These are phyloP conservation scores for Dinochytrium kinnereticum DNA, from an alignment of 371 early-diverging fungal species.

Conservation along the genomic window DNA sequence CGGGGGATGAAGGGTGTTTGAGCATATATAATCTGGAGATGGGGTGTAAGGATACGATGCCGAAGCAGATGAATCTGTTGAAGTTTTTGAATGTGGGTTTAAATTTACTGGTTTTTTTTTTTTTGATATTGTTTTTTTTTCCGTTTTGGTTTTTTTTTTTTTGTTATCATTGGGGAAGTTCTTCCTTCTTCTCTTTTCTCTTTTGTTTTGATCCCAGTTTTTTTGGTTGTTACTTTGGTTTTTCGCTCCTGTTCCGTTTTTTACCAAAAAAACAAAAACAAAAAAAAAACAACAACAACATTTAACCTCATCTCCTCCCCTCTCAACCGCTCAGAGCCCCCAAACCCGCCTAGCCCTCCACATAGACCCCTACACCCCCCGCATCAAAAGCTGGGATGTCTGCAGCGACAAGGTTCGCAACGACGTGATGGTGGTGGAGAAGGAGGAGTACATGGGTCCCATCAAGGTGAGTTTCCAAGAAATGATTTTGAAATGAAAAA, in stretches of 20 bases:
- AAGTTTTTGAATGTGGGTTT: not conserved
- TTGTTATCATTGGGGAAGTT: not conserved
- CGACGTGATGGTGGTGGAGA: not conserved
- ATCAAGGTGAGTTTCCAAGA: constrained; percentile 1
- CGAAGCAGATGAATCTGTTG: not conserved
- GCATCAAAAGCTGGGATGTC: not conserved
- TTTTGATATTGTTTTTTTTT: not conserved
- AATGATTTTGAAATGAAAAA: not conserved
- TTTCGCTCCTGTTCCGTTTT: too few species aligned
- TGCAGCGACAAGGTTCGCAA: constrained; percentile 9
- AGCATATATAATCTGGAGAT: not conserved
- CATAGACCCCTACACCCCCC: not conserved
- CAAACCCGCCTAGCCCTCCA: not conserved
- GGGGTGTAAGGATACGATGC: constrained; percentile 7
- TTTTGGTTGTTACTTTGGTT: not conserved
- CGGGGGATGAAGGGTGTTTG: not conserved
- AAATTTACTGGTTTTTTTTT: not conserved
- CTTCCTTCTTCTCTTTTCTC: not conserved
- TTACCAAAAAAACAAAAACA: too few species aligned
- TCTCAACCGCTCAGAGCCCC: too few species aligned
- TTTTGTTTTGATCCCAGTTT: not conserved
- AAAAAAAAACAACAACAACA: too few species aligned
- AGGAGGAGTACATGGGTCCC: not conserved
- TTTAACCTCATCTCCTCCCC: too few species aligned
- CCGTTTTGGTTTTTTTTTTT: not conserved